Evolutionary conservation across 2,329 filamentous ascomycete species (phyloP), one percentile per base, ranked within the genome.

Genomic region (Beauveria sp.): DNA sequence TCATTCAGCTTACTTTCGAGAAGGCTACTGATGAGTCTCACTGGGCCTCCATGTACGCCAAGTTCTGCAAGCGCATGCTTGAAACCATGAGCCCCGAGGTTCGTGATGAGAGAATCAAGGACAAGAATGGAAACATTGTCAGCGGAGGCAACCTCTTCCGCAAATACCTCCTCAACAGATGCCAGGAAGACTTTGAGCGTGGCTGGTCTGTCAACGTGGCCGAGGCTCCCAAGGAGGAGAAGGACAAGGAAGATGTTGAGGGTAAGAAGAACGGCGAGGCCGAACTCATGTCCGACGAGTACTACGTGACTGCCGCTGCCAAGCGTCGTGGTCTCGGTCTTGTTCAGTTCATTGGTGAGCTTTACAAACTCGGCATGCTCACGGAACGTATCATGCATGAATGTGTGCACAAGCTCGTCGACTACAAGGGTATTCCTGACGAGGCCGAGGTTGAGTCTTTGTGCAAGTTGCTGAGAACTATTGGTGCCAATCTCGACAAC

Each of bases 341-440:
- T 24, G 93, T 99, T 66, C 93, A 97, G 77, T 99, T 99, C 79
- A 99, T 99, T 72, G 95, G 95, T 80, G 95, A 99, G 78, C 86
- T 99, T 51, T 99, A 96, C 86, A 99, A 98, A 82, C 86, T 99
- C 64, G 88, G 89, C 73, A 99, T 99, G 95, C 84, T 99, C 75
- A 99, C 95, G 64, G 91, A 97, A 75, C 90, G 93, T 74, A 99
- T 99, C 78, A 99, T 99, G 95, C 93, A 99, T 80, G 91, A 97
- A 77, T 99, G 95, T 83, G 92, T 99, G 30, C 88, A 92, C 79
- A 96, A 96, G 77, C 85, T 99, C 65, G 90, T 99, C 67, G 93
- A 99, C 77, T 98, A 96, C 76, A 89, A 93, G 71, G 92, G 91
- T 64, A 80, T 91, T 64, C 95, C 95, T 50, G 95, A 99, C 69